A percentile compares a stretch with the other conserved stretches of the same genome.
Evolutionary conservation across 2,329 filamentous ascomycete genomes (phyloP).

Genomic region (Trichoderma sp.): DNA sequence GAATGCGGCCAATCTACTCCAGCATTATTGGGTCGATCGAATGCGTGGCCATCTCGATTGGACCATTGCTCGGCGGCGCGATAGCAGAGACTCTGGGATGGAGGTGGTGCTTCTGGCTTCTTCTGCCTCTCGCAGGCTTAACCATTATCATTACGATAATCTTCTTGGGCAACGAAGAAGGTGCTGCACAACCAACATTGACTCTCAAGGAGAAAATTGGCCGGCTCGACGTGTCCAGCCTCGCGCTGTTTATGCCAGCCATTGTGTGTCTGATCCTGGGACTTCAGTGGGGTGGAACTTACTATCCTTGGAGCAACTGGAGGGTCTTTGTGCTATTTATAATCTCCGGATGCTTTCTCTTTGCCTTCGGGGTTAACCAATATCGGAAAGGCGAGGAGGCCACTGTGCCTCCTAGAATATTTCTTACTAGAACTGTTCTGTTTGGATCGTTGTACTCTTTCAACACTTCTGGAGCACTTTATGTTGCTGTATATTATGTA

Average conservation of each 20-base stretch:
- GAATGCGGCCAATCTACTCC: background rate
- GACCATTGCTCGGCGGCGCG: slow-evolving; percentile 12
- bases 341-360: background rate
- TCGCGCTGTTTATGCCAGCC: background rate
- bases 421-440: background rate
- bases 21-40: background rate
- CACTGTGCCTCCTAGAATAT: background rate
- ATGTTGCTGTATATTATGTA: background rate
- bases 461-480: background rate
- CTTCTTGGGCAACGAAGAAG: background rate
- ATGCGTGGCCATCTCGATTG: slow-evolving; percentile 10
- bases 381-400: background rate
- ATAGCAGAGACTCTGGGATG: slow-evolving; percentile 1
- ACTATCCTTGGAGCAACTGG: background rate
- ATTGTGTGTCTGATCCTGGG: background rate
- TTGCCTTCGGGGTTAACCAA: background rate
- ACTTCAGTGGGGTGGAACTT: background rate
- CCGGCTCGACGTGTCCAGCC: background rate
- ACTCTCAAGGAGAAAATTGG: background rate
- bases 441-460: background rate
- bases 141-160: background rate
- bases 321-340: background rate
- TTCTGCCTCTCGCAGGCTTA: background rate
- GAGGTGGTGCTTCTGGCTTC: slow-evolving; percentile 14
- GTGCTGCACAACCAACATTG: background rate